Conservation (phyloP, 2,329 filamentous ascomycete genomes). For the Penicillium sp. region DNA sequence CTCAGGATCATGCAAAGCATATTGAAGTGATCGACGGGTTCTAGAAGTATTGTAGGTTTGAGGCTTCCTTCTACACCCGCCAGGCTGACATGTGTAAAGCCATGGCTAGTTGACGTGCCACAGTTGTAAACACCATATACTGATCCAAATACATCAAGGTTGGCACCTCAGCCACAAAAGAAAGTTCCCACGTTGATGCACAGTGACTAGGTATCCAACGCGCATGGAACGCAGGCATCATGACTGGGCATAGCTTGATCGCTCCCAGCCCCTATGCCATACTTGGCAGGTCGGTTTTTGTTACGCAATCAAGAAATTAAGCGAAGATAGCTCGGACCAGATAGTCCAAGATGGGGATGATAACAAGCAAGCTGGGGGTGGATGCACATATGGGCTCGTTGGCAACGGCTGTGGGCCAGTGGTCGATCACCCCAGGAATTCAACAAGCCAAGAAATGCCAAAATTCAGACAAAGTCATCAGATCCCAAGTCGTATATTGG, state of each 20-base stretch:
- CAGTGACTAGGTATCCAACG: not conserved
- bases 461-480: not conserved
- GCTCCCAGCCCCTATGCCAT: not conserved
- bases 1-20: not conserved
- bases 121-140: not conserved
- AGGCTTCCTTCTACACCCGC: not conserved
- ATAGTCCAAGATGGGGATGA: not conserved
- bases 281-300: not conserved
- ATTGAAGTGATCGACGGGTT: not conserved
- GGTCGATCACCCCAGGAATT: constrained; percentile 10
- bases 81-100: not conserved
- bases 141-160: not conserved
- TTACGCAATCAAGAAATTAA: not conserved
- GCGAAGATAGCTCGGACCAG: not conserved
- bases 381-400: not conserved
- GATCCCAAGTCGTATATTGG: not conserved
- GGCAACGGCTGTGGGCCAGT: not conserved
- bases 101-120: not conserved
- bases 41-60: not conserved
- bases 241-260: constrained; percentile 2
- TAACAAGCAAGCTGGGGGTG: not conserved
- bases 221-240: not conserved
- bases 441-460: not conserved
- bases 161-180: not conserved
- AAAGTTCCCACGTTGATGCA: not conserved